These are phyloP conservation scores for Collybia mongolica DNA, from an alignment of 768 basidiomycete species.

Conservation along the genomic window DNA sequence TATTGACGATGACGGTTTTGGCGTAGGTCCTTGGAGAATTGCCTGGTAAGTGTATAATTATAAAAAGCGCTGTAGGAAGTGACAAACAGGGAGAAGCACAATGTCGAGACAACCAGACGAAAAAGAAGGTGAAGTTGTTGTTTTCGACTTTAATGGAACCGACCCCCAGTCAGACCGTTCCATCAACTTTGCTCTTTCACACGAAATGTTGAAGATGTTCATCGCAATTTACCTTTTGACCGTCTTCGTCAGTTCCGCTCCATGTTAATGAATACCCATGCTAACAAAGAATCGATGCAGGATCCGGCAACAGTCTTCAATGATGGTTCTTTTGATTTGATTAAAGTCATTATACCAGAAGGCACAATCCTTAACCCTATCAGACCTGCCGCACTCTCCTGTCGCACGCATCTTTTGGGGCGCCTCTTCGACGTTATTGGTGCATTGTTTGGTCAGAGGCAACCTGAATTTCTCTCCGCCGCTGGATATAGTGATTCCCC, in stretches of 20 bases:
- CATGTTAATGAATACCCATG: neutral
- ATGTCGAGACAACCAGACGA: conserved; percentile 22
- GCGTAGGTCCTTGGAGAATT: conserved; percentile 22
- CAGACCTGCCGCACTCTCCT: conserved; percentile 26
- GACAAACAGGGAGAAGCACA: conserved; percentile 16
- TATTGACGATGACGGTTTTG: conserved; percentile 29
- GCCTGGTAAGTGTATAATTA: conserved; percentile 9
- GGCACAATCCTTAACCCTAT: conserved; percentile 27
- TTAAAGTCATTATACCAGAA: conserved; percentile 23
- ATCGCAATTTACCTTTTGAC: conserved; percentile 24
- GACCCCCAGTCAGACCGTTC: conserved; percentile 22
- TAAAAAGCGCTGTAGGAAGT: neutral
- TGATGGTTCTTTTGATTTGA: conserved; percentile 28
- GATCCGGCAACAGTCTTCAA: conserved; percentile 27
- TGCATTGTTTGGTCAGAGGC: conserved; percentile 23
- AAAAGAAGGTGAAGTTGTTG: conserved; percentile 18
- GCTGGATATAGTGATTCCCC: conserved; percentile 28
- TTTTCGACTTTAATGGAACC: conserved; percentile 28
- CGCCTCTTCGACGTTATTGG: conserved; percentile 26
- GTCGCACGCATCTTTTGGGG: conserved; percentile 26
- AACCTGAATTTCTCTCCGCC: conserved; percentile 25
- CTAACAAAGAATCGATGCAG: neutral
- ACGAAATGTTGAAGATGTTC: conserved; percentile 23
- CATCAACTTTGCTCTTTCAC: conserved; percentile 19
- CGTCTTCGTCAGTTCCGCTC: conserved; percentile 15